Evolutionary conservation across 192 early-diverging fungal genomes (phyloP).

Genomic region (Globomyces pollinis-pini): DNA sequence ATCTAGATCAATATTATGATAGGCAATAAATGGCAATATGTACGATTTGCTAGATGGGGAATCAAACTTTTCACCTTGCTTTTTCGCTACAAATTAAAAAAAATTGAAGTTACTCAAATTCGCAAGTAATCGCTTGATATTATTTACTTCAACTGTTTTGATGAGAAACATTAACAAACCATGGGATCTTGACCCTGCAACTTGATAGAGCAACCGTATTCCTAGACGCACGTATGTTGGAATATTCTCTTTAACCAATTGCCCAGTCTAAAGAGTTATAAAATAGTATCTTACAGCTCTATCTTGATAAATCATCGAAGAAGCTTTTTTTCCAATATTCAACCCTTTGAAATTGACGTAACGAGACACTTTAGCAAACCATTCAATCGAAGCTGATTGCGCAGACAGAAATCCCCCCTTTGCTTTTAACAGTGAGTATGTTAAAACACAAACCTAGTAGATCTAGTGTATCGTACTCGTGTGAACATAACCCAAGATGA

Average conservation of each 20-base stretch:
- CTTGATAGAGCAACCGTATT: conserved; percentile 71
- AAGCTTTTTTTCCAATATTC: conserved; percentile 47
- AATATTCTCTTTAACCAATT: conserved; percentile 69
- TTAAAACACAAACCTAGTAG: no score
- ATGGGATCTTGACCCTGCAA: conserved; percentile 31
- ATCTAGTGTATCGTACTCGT: conserved; percentile 60
- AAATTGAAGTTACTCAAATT: conserved; percentile 22
- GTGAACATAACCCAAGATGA: conserved; percentile 66
- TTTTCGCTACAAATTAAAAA: conserved; percentile 35
- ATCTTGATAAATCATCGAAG: conserved; percentile 45
- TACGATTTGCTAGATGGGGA: conserved; percentile 50
- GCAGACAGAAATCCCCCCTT: conserved; percentile 73
- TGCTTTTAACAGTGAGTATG: no score
- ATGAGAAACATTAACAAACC: no score
- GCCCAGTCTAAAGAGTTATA: conserved; percentile 48
- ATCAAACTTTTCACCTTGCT: conserved; percentile 69
- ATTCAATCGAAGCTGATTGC: conserved; percentile 64
- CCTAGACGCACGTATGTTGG: conserved; percentile 67
- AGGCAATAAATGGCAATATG: conserved; percentile 64
- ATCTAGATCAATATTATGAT: conserved; percentile 57
- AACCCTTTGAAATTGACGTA: conserved; percentile 60
- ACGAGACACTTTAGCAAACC: conserved; percentile 54
- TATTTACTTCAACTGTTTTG: conserved; percentile 24
- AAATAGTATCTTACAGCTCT: conserved; percentile 17
- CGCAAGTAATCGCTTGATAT: conserved; percentile 28